Base-by-base conservation (phyloP, 2,329 filamentous ascomycete genomes). In the Fusarium sp. region DNA sequence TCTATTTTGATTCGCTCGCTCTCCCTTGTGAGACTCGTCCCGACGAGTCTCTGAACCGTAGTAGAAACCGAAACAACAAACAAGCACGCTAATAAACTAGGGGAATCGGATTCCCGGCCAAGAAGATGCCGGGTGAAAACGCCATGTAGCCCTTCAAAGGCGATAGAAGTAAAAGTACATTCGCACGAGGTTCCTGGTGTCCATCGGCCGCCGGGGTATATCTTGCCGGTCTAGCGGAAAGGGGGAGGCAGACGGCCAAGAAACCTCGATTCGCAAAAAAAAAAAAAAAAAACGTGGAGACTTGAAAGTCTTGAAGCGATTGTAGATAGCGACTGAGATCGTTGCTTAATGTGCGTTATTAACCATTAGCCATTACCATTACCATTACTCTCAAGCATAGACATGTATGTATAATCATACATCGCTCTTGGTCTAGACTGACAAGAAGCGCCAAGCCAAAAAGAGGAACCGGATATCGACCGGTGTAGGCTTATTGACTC, bases 361-460 rank as follows among this genome's bases (percentile, higher is more conserved):
- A 46, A 46, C 57, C 57, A 70, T 64, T 56, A 53, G 45, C 62
- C 62, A 70, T 70, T 57, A 60, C 57, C 62, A 70, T 70, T 57
- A 60, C 57, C 62, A 64, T 60, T 49, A 46, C 44, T 70, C 55
- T 47, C 38, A 17, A 15, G 36, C 52, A 53, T 60, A 55, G 36
- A 38, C 47, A 55, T 36, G 53, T 33, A 55, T 64, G 45, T 53
- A 28, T 55, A 46, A 44, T 39, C 47, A 65, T 63, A 61, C 65
- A 43, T 53, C 57, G 34, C 56, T 56, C 36, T 61, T 61, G 56
- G 13, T 52, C 36, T 47, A 63, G 63, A 51, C n/a, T 46, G 45
- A 49, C 34, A 64, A 53, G 42, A 59, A 45, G 47, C 31, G 40
- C 46, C 54, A 26, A 50, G 38, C 55, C 46, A 43, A 51, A 50